A percentile compares a stretch with the other conserved stretches of the same genome.
Conservation (phyloP, 345 rosid species). For the Durio zibethinus region DNA sequence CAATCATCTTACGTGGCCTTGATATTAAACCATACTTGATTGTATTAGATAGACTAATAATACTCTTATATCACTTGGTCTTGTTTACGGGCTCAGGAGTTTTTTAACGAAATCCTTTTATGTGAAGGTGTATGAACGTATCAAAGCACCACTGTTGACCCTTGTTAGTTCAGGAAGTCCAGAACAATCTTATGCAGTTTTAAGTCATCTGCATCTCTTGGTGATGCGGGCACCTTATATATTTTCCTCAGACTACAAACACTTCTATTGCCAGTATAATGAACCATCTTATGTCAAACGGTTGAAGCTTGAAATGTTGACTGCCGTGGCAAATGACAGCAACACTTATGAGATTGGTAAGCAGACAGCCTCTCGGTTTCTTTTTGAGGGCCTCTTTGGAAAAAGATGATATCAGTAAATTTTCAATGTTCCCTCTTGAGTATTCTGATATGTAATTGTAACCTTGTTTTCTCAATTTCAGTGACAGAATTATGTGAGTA, state of each 20-base stretch:
- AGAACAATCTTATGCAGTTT: slow-evolving; percentile 94
- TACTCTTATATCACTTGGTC: not conserved
- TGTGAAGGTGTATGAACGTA: slow-evolving; percentile 89
- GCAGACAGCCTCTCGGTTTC: slow-evolving; percentile 23
- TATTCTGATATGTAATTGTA: slow-evolving; percentile 17
- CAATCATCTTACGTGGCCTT: not conserved
- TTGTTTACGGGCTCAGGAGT: not conserved
- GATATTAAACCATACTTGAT: not conserved
- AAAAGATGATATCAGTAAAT: slow-evolving; percentile 16
- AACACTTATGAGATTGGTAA: slow-evolving; percentile 97
- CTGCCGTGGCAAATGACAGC: slow-evolving; percentile 97
- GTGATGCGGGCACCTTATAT: slow-evolving; percentile 96
- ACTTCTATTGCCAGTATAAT: slow-evolving; percentile 96
- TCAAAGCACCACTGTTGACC: slow-evolving; percentile 94
- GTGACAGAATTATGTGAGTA: slow-evolving; percentile 97
- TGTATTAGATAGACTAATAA: slow-evolving; percentile 1
- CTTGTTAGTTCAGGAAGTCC: slow-evolving; percentile 99
- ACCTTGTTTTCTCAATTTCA: slow-evolving; percentile 36
- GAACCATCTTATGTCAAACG: slow-evolving; percentile 95
- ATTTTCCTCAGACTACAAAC: slow-evolving; percentile 89
- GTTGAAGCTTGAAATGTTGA: slow-evolving; percentile 99
- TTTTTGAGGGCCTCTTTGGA: not conserved
- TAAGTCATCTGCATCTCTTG: slow-evolving; percentile 93
- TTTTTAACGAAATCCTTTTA: slow-evolving; percentile 16
- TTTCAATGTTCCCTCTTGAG: slow-evolving; percentile 1